Conservation (phyloP, 2,329 filamentous ascomycete species). For the Exophiala sp. region DNA sequence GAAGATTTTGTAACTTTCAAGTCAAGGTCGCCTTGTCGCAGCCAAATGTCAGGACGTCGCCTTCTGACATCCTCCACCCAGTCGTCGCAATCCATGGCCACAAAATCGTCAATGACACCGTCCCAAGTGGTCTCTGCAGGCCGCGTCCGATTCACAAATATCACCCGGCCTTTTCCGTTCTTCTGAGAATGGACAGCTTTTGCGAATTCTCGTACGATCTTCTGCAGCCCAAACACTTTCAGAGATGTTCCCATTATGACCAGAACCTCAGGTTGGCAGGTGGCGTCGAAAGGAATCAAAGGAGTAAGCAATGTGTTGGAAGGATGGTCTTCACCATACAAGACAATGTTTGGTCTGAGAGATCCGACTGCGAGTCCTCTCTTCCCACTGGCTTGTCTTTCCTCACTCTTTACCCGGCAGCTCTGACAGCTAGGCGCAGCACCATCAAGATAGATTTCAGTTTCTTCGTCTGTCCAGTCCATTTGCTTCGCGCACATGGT, state of each 20-base stretch:
- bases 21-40: constrained; percentile 31
- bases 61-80: constrained; percentile 64
- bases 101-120: constrained; percentile 70
- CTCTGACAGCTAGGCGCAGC: constrained; percentile 65
- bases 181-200: constrained; percentile 63
- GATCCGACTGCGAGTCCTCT: constrained; percentile 65
- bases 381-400: constrained; percentile 63
- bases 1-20: constrained; percentile 26
- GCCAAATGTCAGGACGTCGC: constrained; percentile 59
- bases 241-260: constrained; percentile 69
- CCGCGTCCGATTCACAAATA: constrained; percentile 71
- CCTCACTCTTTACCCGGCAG: constrained; percentile 61
- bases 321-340: constrained; percentile 72
- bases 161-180: constrained; percentile 58
- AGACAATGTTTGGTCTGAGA: constrained; percentile 67
- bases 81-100: constrained; percentile 71
- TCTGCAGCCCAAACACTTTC: constrained; percentile 67
- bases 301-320: constrained; percentile 65
- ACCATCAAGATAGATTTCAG: constrained; percentile 50
- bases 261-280: constrained; percentile 62
- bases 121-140: constrained; percentile 70
- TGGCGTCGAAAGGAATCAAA: constrained; percentile 65
- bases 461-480: constrained; percentile 50
- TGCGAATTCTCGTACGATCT: constrained; percentile 68
- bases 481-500: constrained; percentile 36